phyloP scores from a whole-genome alignment of 305 asterid genomes.

The Fraxinus dipetala region DNA sequence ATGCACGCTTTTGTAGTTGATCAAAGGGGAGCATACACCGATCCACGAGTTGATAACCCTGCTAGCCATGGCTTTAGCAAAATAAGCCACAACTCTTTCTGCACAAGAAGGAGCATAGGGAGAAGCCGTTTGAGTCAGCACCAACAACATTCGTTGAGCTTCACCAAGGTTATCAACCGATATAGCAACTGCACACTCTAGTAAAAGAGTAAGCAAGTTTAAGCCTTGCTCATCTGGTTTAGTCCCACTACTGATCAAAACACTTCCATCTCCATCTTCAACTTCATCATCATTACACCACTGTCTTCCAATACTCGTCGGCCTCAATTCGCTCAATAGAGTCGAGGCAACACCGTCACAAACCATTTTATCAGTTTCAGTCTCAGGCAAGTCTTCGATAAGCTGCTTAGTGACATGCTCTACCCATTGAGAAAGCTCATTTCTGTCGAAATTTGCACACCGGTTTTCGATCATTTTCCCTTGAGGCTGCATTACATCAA shows the following conservation, averaged over 20 bases:
- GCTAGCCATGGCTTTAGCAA: conserved; percentile 67
- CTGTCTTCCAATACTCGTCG: conserved; percentile 31
- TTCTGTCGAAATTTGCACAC: conserved; percentile 22
- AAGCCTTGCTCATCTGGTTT: conserved; percentile 39
- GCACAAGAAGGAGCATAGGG: conserved; percentile 56
- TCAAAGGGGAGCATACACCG: conserved; percentile 52
- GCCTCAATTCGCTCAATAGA: conserved; percentile 36
- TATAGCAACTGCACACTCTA: conserved; percentile 76
- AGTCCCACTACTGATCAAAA: not conserved
- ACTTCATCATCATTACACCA: conserved; percentile 2
- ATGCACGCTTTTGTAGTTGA: conserved; percentile 37
- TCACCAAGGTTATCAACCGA: conserved; percentile 64
- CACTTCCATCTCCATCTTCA: not conserved
- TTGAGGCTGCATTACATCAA: conserved; percentile 40
- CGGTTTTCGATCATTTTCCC: conserved; percentile 30
- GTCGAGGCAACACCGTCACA: conserved; percentile 21
- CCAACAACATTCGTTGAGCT: conserved; percentile 65
- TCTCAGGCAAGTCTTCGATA: conserved; percentile 50
- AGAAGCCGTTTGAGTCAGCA: conserved; percentile 57
- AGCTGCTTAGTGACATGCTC: conserved; percentile 61
- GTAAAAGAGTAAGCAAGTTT: conserved; percentile 40
- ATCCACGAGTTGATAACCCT: conserved; percentile 73
- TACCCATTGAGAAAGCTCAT: conserved; percentile 68
- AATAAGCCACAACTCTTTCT: conserved; percentile 65
- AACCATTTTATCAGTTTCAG: conserved; percentile 2